A percentile compares a stretch with the other conserved stretches of the same genome.
phyloP scores from a whole-genome alignment of 352 stramenopile genomes.

The Phytophthora pini region DNA sequence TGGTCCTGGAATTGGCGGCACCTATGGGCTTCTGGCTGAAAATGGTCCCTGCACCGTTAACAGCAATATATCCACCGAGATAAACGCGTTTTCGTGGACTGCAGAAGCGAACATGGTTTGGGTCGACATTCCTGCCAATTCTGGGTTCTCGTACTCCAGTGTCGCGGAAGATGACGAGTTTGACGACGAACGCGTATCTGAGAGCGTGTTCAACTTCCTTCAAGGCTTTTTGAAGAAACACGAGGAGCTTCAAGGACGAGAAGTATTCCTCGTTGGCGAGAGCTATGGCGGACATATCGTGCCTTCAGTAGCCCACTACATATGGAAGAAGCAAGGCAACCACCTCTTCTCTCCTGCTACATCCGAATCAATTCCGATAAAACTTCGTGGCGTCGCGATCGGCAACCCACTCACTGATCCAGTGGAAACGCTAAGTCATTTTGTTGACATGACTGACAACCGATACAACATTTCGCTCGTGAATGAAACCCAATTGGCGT shows the following conservation, averaged over 20 bases:
- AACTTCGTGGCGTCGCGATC: constrained; percentile 7
- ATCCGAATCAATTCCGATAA: constrained; percentile 4
- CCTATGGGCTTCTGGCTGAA: constrained; percentile 58
- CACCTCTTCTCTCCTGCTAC: constrained; percentile 2
- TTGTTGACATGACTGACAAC: constrained; percentile 57
- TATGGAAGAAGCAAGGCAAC: constrained; percentile 11
- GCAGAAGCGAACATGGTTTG: constrained; percentile 61
- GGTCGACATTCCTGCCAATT: constrained; percentile 59
- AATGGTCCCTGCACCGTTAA: constrained; percentile 63
- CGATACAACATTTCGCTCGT: constrained; percentile 56
- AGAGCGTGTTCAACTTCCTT: constrained; percentile 66
- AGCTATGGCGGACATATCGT: constrained; percentile 43
- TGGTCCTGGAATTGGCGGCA: constrained; percentile 52
- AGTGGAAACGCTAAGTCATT: constrained; percentile 1
- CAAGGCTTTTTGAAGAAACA: constrained; percentile 58
- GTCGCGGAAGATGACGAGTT: constrained; percentile 37
- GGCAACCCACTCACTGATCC: constrained; percentile 8
- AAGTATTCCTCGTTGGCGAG: constrained; percentile 65
- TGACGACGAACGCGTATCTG: constrained; percentile 50
- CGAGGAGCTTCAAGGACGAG: constrained; percentile 43
- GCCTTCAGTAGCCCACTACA: constrained; percentile 7
- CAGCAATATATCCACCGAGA: constrained; percentile 41
- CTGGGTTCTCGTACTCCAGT: constrained; percentile 56
- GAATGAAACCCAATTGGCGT: constrained; percentile 22
- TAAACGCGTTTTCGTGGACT: constrained; percentile 64